Base-by-base conservation (phyloP, 2,329 filamentous ascomycete genomes). In the Claviceps sp. region DNA sequence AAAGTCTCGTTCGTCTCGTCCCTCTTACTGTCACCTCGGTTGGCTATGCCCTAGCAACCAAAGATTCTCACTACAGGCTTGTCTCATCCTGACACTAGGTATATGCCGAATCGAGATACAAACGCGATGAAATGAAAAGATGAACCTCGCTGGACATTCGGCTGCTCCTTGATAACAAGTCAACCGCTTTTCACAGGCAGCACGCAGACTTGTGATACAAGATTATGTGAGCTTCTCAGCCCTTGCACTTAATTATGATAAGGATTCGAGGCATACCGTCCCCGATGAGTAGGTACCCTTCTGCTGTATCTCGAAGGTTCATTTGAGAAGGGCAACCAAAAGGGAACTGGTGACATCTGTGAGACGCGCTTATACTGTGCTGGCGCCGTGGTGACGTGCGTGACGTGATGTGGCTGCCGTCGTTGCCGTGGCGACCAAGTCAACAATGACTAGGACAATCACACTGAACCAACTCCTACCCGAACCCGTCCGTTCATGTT, bases 391-490 rank as follows among this genome's bases (percentile, higher is more conserved):
- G 57, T 56, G 57, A 58, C 54, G 53, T 55, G 57, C 22, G 40
- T 30, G 38, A 41, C 40, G 22, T 49, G 26, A 26, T 30, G 37
- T 41, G 37, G n/a, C 46, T 11, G 34, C 2, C 1, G 43, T 44
- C 52, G 65, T 67, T 67, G 65, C 63, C 54, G 55, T 66, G 64
- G 63, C 56, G 59, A 67, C 64, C 48, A 52, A 44, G 59, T 63
- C 60, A 65, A 66, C 64, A 67, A 56, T 51, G 57, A 52, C 57
- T 44, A 47, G 54, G 46, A 50, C 56, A 57, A 59, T 58, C 58
- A 58, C 57, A 59, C 56, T 56, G 55, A 53, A 53, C 51, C 48
- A 50, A 53, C 54, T 22, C 30, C 30, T 34, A 37, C 18, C n/a
- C 30, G 30, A 34, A 20, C 30, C 30, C 18, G 18, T 51, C 50